Conservation (phyloP, 2,329 filamentous ascomycete species). For the Curvularia lunata region DNA sequence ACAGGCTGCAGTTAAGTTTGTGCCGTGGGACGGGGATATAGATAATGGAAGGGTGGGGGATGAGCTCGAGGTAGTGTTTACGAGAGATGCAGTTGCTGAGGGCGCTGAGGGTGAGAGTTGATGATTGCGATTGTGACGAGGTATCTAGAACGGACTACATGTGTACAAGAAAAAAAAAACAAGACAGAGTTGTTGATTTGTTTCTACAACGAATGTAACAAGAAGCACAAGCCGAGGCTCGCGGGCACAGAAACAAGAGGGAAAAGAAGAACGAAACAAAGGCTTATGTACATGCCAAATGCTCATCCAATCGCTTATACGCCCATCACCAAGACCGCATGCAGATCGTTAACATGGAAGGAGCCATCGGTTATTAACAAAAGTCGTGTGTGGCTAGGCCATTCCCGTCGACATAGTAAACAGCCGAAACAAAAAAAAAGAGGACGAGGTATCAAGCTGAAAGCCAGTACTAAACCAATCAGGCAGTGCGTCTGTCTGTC, state of each 20-base stretch:
- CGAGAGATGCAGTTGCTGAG: constrained; percentile 5
- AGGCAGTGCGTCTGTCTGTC: too few relatives aligned
- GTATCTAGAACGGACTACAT: neutral
- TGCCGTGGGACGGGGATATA: constrained; percentile 43
- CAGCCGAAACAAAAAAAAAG: neutral
- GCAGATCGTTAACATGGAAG: neutral
- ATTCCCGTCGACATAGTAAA: neutral
- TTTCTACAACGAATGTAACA: neutral
- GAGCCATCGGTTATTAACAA: neutral
- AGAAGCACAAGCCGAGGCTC: neutral
- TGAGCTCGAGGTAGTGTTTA: constrained; percentile 45
- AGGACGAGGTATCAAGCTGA: neutral
- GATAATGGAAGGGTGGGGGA: constrained; percentile 41
- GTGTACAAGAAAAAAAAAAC: too few relatives aligned
- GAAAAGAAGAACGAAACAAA: neutral
- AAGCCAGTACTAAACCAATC: too few relatives aligned
- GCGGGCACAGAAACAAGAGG: neutral
- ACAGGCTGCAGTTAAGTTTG: constrained; percentile 25
- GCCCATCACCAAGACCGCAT: neutral
- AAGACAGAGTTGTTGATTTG: too few relatives aligned
- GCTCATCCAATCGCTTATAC: neutral
- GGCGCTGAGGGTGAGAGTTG: neutral
- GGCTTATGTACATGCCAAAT: constrained; percentile 1
- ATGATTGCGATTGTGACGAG: neutral
- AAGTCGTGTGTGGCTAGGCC: neutral